Percentiles rank a stretch among this genome's conserved stretches.
phyloP scores from a whole-genome alignment of 805 yeast genomes.

The Cyberlindnera euphorbiiphila region DNA sequence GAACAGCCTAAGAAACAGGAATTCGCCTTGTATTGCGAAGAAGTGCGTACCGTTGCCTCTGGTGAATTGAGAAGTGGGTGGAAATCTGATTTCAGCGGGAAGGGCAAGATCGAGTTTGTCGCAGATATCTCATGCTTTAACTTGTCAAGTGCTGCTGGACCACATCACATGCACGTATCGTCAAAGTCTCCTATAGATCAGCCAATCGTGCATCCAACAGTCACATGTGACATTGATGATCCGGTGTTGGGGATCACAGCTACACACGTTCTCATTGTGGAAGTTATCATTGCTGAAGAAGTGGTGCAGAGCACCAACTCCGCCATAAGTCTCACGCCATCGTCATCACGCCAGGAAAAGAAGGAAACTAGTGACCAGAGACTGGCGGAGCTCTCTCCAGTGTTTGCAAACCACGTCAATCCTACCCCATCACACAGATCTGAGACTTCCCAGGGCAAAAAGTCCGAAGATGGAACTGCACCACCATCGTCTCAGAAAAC shows the following conservation, averaged over 20 bases:
- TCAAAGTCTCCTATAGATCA: conserved; percentile 35
- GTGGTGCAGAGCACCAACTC: conserved; percentile 41
- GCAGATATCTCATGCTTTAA: conserved; percentile 64
- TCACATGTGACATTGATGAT: conserved; percentile 80
- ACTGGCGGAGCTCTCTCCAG: conserved; percentile 41
- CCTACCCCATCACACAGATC: conserved; percentile 21
- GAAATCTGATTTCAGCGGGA: conserved; percentile 84
- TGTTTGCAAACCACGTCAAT: conserved; percentile 35
- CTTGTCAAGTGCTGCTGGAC: conserved; percentile 49
- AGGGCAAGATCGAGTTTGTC: conserved; percentile 76
- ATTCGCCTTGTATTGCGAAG: conserved; percentile 59
- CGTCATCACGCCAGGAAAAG: conserved; percentile 24
- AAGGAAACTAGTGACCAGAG: conserved; percentile 32
- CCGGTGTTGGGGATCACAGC: conserved; percentile 75
- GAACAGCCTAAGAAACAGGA: conserved; percentile 32
- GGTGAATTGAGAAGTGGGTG: conserved; percentile 90
- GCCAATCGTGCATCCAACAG: conserved; percentile 37
- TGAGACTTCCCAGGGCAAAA: conserved; percentile 21
- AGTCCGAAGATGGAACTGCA: conserved; percentile 1
- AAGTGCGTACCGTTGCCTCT: conserved; percentile 63
- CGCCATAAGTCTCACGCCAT: conserved; percentile 30
- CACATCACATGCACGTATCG: conserved; percentile 42
- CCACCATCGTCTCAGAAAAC: conserved; percentile 2
- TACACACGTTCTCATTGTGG: conserved; percentile 73
- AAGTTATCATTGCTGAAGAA: conserved; percentile 94